phyloP scores from a whole-genome alignment of 169 alveolate species.

The Babesia bovis region DNA sequence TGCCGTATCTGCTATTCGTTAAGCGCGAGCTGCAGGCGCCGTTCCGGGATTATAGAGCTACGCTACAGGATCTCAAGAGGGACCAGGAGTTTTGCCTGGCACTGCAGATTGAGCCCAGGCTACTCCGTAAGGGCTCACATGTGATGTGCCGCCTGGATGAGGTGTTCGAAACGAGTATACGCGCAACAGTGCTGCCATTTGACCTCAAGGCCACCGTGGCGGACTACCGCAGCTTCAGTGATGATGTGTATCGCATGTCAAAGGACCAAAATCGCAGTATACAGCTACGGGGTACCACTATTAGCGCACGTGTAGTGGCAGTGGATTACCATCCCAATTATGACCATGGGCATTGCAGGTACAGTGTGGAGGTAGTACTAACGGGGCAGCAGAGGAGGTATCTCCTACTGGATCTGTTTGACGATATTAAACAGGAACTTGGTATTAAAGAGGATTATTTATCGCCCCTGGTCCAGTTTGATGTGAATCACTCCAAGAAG shows the following conservation, averaged over 20 bases:
- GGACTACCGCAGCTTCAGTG: slow-evolving; percentile 64
- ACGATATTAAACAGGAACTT: slow-evolving; percentile 8
- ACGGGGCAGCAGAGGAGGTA: slow-evolving; percentile 59
- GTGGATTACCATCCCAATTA: slow-evolving; percentile 55
- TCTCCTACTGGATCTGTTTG: slow-evolving; percentile 33
- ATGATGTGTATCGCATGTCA: slow-evolving; percentile 57
- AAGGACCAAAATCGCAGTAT: slow-evolving; percentile 28
- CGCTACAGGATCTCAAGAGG: slow-evolving; percentile 47
- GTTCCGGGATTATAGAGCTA: slow-evolving; percentile 69
- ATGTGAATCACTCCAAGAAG: slow-evolving; percentile 53
- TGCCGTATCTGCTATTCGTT: slow-evolving; percentile 72
- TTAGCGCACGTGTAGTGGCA: slow-evolving; percentile 53
- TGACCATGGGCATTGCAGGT: slow-evolving; percentile 42
- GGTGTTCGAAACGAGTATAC: slow-evolving; percentile 25
- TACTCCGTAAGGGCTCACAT: slow-evolving; percentile 69
- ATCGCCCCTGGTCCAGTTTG: slow-evolving; percentile 61
- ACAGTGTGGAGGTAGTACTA: slow-evolving; percentile 53
- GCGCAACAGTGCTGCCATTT: slow-evolving; percentile 68
- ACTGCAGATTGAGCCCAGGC: slow-evolving; percentile 60
- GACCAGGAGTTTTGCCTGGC: slow-evolving; percentile 73
- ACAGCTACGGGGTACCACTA: slow-evolving; percentile 52
- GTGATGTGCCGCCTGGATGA: slow-evolving; percentile 70
- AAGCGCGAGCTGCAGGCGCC: slow-evolving; percentile 73
- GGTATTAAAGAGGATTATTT: slow-evolving; percentile 27
- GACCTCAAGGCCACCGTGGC: slow-evolving; percentile 67